Evolutionary conservation across 1,284 basidiomycete species (phyloP), one percentile per base, ranked within the genome.

Genomic region (Ganoderma lucidum): DNA sequence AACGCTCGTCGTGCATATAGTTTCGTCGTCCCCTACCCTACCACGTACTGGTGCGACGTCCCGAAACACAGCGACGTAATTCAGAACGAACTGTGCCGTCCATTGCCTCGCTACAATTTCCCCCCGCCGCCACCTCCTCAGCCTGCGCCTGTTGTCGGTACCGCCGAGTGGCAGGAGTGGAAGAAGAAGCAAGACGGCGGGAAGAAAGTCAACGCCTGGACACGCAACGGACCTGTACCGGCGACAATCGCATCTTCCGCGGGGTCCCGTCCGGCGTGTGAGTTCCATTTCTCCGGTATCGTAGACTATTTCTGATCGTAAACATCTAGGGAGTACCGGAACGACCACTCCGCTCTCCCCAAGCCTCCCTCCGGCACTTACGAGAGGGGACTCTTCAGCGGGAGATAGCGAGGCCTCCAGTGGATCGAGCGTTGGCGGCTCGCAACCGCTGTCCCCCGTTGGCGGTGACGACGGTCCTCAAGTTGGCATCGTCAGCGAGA

Each of bases 61-160:
- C 90, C 90, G 0, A 61, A 75, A 0, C 88, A 89, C 15, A 87
- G 39, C 23, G 63, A 90, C 71, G 80, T 74, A 62, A 91, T 88
- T 0, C 86, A 85, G 71, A 84, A 85, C 48, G 77, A 82, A 0
- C 79, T 92, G 56, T 93, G 90, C 72, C 84, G 89, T 3, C 88
- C 85, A n/a, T 82, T 93, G 23, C 91, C 90, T 0, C 67, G 45
- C 0, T 30, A n/a, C 19, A 45, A 66, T 37, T 71, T 71, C 42
- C 70, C 72, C 9, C 68, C 70, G 0, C 70, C 66, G 4, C 72
- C 70, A 10, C 70, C 64, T 10, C 44, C 66, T 12, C 62, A 64
- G 30, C 72, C 64, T 5, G 45, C 64, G 0, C 70, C 68, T 3
- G 70, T 71, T 3, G 72, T 71, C 8, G 70, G 72, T 2, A 73